These are phyloP conservation scores for Blastobotrys americana DNA, from an alignment of 805 yeast species.

Conservation along the genomic window DNA sequence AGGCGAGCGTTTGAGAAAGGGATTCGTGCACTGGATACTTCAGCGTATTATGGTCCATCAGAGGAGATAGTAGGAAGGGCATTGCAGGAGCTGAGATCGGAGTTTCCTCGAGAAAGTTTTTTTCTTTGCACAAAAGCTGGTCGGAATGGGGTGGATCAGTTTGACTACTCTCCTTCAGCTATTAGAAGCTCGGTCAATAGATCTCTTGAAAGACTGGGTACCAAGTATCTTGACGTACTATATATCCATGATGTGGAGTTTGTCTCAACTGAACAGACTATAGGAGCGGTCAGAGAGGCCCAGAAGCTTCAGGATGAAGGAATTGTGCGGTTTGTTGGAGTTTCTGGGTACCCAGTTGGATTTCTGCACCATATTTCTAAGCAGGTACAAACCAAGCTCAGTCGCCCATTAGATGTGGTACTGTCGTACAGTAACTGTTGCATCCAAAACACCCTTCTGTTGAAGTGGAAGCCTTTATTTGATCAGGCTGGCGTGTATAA, in stretches of 20 bases:
- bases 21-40: slow-evolving; percentile 74
- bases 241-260: slow-evolving; percentile 88
- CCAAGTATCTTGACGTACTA: slow-evolving; percentile 68
- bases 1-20: slow-evolving; percentile 58
- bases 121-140: slow-evolving; percentile 84
- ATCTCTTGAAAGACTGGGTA: slow-evolving; percentile 57
- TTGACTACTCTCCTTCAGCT: slow-evolving; percentile 61
- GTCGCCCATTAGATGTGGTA: slow-evolving; percentile 65
- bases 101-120: slow-evolving; percentile 51
- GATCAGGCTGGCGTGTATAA: slow-evolving; percentile 46
- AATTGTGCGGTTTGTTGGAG: slow-evolving; percentile 55
- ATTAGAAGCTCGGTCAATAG: slow-evolving; percentile 58
- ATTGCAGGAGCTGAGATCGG: slow-evolving; percentile 34
- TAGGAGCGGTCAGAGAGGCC: slow-evolving; percentile 58
- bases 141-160: slow-evolving; percentile 55
- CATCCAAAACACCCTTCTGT: slow-evolving; percentile 61
- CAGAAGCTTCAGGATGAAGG: slow-evolving; percentile 57
- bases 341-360: slow-evolving; percentile 82
- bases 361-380: slow-evolving; percentile 50
- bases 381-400: slow-evolving; percentile 31
- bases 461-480: slow-evolving; percentile 36
- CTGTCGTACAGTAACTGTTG: slow-evolving; percentile 78
- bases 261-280: slow-evolving; percentile 44
- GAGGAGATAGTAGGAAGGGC: slow-evolving; percentile 70
- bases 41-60: slow-evolving; percentile 90